Conservation (phyloP, 805 yeast species). For the Nakazawaea holstii region DNA sequence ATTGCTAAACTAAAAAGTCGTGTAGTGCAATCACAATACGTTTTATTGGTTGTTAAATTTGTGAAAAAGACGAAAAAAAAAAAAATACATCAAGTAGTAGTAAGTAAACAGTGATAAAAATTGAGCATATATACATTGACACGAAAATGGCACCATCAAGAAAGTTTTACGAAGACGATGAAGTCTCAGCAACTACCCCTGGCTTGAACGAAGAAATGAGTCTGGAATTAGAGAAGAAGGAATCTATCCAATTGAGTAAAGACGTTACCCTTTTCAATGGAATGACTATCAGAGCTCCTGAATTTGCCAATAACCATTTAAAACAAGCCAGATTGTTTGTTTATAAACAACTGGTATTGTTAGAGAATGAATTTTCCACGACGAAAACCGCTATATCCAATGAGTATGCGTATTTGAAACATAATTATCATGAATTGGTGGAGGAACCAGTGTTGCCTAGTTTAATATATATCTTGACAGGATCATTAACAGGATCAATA, state of each 20-base stretch:
- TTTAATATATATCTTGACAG: conserved; percentile 48
- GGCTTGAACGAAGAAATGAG: conserved; percentile 37
- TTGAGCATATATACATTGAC: too few relatives aligned
- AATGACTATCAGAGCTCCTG: conserved; percentile 47
- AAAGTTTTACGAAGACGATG: conserved; percentile 50
- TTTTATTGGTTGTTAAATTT: not conserved
- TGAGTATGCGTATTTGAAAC: conserved; percentile 29
- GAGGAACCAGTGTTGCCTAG: conserved; percentile 54
- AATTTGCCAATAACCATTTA: conserved; percentile 38
- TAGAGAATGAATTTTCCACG: conserved; percentile 39
- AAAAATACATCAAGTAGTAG: not conserved
- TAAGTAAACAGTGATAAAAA: not conserved
- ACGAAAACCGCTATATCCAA: conserved; percentile 41
- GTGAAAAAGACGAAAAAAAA: not conserved
- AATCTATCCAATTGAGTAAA: conserved; percentile 28
- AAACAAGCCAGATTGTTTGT: conserved; percentile 33
- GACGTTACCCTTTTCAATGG: conserved; percentile 38
- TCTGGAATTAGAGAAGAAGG: conserved; percentile 31
- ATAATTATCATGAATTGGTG: conserved; percentile 29
- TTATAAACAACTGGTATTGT: conserved; percentile 30
- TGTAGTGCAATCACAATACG: not conserved
- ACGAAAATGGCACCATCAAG: conserved; percentile 24
- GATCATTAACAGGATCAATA: conserved; percentile 53
- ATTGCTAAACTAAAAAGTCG: too few relatives aligned
- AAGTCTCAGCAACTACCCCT: conserved; percentile 39